Conservation (phyloP, 148 eudicot species). For the Vaccinium myrtillus region DNA sequence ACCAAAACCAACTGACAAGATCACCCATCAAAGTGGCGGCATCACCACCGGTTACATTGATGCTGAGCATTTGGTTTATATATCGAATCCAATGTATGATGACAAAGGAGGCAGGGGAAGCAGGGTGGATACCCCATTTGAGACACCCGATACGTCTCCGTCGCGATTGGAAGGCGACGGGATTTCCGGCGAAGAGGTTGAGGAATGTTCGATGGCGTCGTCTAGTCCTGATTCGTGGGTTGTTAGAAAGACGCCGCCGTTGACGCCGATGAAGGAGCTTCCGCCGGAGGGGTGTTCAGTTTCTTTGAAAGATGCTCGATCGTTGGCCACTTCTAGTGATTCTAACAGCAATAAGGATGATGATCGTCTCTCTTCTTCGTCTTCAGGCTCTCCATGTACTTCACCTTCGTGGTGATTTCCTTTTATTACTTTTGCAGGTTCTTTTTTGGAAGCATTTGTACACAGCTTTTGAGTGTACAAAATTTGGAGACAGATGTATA, state of each 20-base stretch:
- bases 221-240: slow-evolving; percentile 5
- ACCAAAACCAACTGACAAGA: slow-evolving; percentile 14
- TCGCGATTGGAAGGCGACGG: slow-evolving; percentile 41
- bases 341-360: slow-evolving; percentile 43
- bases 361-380: slow-evolving; percentile 43
- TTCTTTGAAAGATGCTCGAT: slow-evolving; percentile 45
- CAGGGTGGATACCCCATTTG: slow-evolving; percentile 59
- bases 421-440: neutral
- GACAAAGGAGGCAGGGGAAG: slow-evolving; percentile 25
- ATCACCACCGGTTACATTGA: neutral
- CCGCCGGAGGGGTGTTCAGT: slow-evolving; percentile 56
- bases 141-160: slow-evolving; percentile 76
- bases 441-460: no score
- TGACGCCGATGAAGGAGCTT: slow-evolving; percentile 66
- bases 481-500: neutral
- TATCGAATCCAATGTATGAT: slow-evolving; percentile 78
- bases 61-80: slow-evolving; percentile 44
- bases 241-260: slow-evolving; percentile 31
- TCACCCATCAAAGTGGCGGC: neutral
- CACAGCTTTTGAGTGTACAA: no score
- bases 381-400: slow-evolving; percentile 59
- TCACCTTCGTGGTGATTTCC: slow-evolving; percentile 66
- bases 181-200: slow-evolving; percentile 30
- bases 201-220: neutral
- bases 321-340: slow-evolving; percentile 47